phyloP scores from a whole-genome alignment of 257 asterid genomes.

The Mentha longifolia region DNA sequence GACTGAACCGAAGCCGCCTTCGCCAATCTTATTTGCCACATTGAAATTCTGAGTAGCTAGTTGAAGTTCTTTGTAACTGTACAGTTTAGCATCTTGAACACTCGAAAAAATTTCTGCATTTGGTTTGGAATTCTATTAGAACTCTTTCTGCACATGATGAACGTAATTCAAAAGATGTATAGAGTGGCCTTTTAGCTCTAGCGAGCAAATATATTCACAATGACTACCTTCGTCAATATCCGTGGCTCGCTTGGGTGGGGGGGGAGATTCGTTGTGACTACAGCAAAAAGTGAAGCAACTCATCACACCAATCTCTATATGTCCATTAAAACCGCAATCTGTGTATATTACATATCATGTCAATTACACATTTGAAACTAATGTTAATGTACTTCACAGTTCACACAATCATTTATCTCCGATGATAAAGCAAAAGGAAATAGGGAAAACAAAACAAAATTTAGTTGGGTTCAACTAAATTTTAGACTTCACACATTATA shows the following conservation, averaged over 20 bases:
- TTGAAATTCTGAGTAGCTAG: conserved; percentile 69
- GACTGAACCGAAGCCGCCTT: conserved; percentile 91
- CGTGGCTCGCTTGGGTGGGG: conserved; percentile 29
- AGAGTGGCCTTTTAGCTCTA: neutral
- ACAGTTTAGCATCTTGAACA: conserved; percentile 54
- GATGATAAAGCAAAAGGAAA: conserved; percentile 8
- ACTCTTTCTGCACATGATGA: conserved; percentile 11
- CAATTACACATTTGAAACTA: conserved; percentile 6
- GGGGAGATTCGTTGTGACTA: conserved; percentile 38
- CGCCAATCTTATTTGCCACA: conserved; percentile 69
- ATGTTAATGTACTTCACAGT: conserved; percentile 4
- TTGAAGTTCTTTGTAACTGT: conserved; percentile 65
- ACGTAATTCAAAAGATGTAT: neutral
- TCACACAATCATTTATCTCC: conserved; percentile 7
- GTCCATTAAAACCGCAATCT: conserved; percentile 30
- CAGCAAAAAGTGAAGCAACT: conserved; percentile 53
- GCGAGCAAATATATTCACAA: conserved; percentile 12
- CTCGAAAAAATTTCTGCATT: conserved; percentile 68
- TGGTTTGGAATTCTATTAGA: conserved; percentile 35
- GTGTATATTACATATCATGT: conserved; percentile 22
- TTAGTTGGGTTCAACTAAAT: neutral
- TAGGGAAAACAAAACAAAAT: neutral
- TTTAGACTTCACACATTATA: neutral
- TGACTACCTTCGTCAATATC: conserved; percentile 63
- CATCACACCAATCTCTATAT: conserved; percentile 45